Conservation (phyloP, 176 grass and related monocot species). For the Oryza coarctata region DNA sequence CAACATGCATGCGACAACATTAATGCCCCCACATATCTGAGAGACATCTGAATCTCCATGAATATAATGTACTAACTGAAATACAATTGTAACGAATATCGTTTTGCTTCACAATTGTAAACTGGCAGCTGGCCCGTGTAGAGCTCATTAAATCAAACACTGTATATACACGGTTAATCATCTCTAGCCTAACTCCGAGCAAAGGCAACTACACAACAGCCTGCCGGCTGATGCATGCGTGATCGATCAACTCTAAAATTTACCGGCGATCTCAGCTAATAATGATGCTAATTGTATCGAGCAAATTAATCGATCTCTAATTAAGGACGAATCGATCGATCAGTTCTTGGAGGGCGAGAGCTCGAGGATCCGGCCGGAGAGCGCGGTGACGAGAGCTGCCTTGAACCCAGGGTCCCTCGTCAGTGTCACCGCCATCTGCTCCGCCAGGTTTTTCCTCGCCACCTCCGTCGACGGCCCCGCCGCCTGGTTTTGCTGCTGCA, state of each 20-base stretch:
- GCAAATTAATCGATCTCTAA: not conserved
- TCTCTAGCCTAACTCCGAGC: not conserved
- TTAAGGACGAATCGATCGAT: not conserved
- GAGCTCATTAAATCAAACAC: not conserved
- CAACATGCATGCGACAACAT: not conserved
- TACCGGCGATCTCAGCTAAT: not conserved
- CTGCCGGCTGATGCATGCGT: not conserved
- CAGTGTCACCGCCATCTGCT: constrained; percentile 77
- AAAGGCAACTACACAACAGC: not conserved
- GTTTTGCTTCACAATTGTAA: not conserved
- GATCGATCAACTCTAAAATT: not conserved
- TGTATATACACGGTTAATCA: not conserved
- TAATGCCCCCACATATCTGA: not conserved
- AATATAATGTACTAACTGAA: not conserved
- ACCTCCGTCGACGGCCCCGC: constrained; percentile 31
- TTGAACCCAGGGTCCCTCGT: constrained; percentile 77
- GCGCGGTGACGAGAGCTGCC: constrained; percentile 61
- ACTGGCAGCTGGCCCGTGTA: not conserved
- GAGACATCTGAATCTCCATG: not conserved
- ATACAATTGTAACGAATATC: not conserved
- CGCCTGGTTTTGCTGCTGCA: not conserved
- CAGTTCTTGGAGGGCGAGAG: constrained; percentile 44
- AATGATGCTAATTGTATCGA: not conserved
- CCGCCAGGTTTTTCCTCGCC: constrained; percentile 49
- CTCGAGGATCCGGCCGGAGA: constrained; percentile 64